phyloP scores from a whole-genome alignment of 164 flowering plant genomes.

The Akebia trifoliata region DNA sequence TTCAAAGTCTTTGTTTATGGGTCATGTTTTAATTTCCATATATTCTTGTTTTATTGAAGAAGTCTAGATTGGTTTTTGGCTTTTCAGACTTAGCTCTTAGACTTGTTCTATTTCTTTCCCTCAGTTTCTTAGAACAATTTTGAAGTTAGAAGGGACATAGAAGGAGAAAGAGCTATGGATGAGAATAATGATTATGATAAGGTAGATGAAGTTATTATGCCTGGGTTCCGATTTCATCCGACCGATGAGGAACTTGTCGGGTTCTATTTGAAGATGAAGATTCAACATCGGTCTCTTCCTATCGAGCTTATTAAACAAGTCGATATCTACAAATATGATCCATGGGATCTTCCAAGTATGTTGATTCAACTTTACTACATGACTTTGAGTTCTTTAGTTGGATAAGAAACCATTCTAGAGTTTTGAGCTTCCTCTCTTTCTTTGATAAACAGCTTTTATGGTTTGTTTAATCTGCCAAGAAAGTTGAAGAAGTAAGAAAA shows the following conservation, averaged over 20 bases:
- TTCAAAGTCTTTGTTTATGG: not conserved
- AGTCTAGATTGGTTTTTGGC: not conserved
- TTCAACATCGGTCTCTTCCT: conserved; percentile 55
- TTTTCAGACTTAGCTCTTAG: too few species aligned
- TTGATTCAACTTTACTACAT: conserved; percentile 1
- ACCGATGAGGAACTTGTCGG: conserved; percentile 80
- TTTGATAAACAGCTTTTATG: too few species aligned
- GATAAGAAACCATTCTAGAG: not conserved
- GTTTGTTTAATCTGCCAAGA: too few species aligned
- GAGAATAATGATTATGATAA: conserved; percentile 38
- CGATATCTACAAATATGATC: conserved; percentile 73
- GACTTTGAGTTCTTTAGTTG: not conserved
- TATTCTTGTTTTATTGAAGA: not conserved
- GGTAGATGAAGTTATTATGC: conserved; percentile 57
- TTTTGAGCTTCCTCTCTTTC: not conserved
- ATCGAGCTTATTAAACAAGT: conserved; percentile 71
- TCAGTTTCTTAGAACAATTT: not conserved
- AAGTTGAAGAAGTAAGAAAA: too few species aligned
- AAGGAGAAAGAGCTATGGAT: conserved; percentile 28
- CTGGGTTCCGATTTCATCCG: conserved; percentile 86
- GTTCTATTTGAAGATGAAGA: conserved; percentile 65
- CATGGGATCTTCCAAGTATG: conserved; percentile 91
- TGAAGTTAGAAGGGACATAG: not conserved
- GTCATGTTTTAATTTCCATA: not conserved
- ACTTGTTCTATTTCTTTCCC: conserved; percentile 1